phyloP scores from a whole-genome alignment of 495 filamentous ascomycete genomes.

The Friedmanniomyces simplex region DNA sequence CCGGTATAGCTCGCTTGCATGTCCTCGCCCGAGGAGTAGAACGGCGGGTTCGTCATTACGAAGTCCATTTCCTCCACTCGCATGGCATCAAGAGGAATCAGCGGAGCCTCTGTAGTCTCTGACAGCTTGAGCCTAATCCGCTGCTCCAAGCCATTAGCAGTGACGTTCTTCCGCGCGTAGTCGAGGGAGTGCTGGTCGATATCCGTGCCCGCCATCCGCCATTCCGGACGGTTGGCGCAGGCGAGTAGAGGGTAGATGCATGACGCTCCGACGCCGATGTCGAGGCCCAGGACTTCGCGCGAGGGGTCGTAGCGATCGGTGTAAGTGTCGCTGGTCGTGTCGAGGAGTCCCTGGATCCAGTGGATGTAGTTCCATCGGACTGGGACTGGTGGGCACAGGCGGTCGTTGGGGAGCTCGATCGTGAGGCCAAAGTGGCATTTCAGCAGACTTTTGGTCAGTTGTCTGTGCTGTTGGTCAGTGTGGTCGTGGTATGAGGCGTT shows the following conservation, averaged over 20 bases:
- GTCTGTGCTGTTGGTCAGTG: constrained; percentile 33
- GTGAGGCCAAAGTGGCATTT: constrained; percentile 62
- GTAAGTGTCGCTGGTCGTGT: constrained; percentile 51
- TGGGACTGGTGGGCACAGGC: constrained; percentile 82
- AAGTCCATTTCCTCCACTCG: constrained; percentile 60
- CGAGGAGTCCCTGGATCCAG: constrained; percentile 79
- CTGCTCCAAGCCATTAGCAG: constrained; percentile 49
- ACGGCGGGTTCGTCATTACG: constrained; percentile 90
- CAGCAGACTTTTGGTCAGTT: constrained; percentile 72
- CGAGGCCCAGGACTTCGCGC: constrained; percentile 58
- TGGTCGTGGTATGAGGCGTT: not conserved
- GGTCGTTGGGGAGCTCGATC: constrained; percentile 60
- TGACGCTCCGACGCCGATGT: constrained; percentile 87
- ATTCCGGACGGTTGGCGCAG: constrained; percentile 53
- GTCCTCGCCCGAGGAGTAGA: constrained; percentile 66
- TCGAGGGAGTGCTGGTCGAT: constrained; percentile 62
- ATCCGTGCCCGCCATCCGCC: constrained; percentile 47
- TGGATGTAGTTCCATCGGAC: constrained; percentile 69
- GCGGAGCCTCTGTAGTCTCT: constrained; percentile 31
- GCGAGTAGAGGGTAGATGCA: constrained; percentile 83
- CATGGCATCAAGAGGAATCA: constrained; percentile 52
- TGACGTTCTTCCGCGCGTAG: constrained; percentile 55
- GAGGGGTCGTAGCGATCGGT: constrained; percentile 45
- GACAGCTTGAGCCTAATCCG: constrained; percentile 57
- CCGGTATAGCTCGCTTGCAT: constrained; percentile 45